Conservation (phyloP, 495 filamentous ascomycete species). For the Chaetomium cochliodes region DNA sequence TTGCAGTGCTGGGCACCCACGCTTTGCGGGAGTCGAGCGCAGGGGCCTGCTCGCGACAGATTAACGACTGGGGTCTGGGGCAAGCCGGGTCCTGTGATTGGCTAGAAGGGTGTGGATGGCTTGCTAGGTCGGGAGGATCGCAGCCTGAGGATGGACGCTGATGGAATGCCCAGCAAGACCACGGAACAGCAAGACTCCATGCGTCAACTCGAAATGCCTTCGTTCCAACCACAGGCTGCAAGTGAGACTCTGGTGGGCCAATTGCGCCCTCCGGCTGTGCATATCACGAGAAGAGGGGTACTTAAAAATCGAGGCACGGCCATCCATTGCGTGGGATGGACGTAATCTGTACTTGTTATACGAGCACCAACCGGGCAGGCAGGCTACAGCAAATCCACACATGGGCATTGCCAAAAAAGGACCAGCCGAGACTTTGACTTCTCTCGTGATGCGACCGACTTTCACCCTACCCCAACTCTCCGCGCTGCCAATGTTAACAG, state of each 20-base stretch:
- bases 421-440: no score
- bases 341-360: not conserved
- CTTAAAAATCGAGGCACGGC: not conserved
- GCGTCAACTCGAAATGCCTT: not conserved
- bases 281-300: not conserved
- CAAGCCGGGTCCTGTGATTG: conserved; percentile 27
- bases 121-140: conserved; percentile 18
- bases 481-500: no score
- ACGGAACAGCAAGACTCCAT: not conserved
- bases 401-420: no score
- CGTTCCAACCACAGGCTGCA: not conserved
- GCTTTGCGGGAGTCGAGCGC: conserved; percentile 22
- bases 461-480: no score
- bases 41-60: conserved; percentile 27
- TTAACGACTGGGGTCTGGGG: conserved; percentile 28
- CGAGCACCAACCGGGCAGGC: not conserved
- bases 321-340: not conserved
- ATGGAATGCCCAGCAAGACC: not conserved
- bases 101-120: conserved; percentile 25
- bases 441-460: no score
- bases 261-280: not conserved
- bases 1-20: conserved; percentile 24
- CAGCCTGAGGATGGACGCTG: conserved; percentile 15
- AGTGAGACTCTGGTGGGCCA: not conserved
- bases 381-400: no score